Conservation (phyloP, 2,329 filamentous ascomycete species). For the Botryotinia convoluta region DNA sequence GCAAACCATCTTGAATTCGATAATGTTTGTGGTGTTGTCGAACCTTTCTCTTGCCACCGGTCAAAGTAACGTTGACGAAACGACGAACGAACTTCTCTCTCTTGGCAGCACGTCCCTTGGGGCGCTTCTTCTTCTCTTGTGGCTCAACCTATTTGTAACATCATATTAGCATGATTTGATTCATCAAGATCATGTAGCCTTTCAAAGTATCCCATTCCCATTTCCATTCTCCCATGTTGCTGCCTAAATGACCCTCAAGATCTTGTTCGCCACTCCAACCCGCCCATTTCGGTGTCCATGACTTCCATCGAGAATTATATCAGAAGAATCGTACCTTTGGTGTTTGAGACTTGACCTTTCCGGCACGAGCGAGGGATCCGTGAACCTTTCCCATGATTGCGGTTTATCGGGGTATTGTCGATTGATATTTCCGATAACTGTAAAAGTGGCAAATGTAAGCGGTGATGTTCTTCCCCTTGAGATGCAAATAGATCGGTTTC, state of each 20-base stretch:
- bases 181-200: slow-evolving; percentile 1
- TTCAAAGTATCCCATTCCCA: background rate
- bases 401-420: slow-evolving; percentile 37
- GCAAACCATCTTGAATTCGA: slow-evolving; percentile 13
- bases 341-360: slow-evolving; percentile 97
- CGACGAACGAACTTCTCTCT: slow-evolving; percentile 92
- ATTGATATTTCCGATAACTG: slow-evolving; percentile 33
- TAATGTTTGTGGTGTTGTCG: slow-evolving; percentile 12
- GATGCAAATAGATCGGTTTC: background rate
- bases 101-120: slow-evolving; percentile 98
- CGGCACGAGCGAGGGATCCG: slow-evolving; percentile 91
- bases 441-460: slow-evolving; percentile 25
- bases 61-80: slow-evolving; percentile 97
- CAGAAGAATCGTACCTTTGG: slow-evolving; percentile 66
- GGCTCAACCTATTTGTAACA: slow-evolving; percentile 66
- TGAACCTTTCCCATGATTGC: slow-evolving; percentile 87
- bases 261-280: background rate
- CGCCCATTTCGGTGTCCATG: background rate
- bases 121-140: slow-evolving; percentile 94
- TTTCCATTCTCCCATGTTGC: no score
- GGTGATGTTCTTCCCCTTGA: background rate
- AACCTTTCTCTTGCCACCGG: slow-evolving; percentile 98
- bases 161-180: slow-evolving; percentile 30
- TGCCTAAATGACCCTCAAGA: background rate
- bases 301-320: slow-evolving; percentile 12